Conservation (phyloP, 176 grass and related monocot species). For the Puya raimondii region DNA sequence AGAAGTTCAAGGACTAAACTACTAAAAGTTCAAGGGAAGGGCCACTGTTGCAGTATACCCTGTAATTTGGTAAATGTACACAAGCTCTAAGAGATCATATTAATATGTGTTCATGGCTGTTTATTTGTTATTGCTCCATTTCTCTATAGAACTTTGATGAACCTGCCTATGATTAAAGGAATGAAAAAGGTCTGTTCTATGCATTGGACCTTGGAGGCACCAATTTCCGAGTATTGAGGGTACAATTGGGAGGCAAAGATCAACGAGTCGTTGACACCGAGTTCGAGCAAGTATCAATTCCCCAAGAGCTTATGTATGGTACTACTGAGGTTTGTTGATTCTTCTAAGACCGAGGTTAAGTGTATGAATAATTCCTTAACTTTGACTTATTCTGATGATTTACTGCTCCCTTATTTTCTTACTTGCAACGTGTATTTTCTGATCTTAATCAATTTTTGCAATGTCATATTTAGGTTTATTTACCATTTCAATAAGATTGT, state of each 20-base stretch:
- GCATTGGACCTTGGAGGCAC: slow-evolving; percentile 81
- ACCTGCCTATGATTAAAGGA: not conserved
- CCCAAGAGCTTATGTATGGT: slow-evolving; percentile 60
- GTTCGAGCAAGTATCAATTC: slow-evolving; percentile 55
- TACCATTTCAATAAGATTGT: not conserved
- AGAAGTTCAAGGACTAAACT: too few relatives aligned
- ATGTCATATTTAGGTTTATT: not conserved
- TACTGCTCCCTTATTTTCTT: not conserved
- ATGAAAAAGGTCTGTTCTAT: slow-evolving; percentile 58
- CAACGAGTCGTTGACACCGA: slow-evolving; percentile 46
- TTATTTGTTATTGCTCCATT: not conserved
- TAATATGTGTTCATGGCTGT: not conserved
- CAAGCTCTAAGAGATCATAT: too few relatives aligned
- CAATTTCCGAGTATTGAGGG: slow-evolving; percentile 74
- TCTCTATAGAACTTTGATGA: not conserved
- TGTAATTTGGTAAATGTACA: too few relatives aligned
- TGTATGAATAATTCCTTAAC: too few relatives aligned
- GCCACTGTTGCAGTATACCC: too few relatives aligned
- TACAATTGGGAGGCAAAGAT: slow-evolving; percentile 74
- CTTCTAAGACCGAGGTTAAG: too few relatives aligned
- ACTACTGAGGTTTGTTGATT: slow-evolving; percentile 11
- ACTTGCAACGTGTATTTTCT: not conserved
- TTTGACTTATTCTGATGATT: too few relatives aligned
- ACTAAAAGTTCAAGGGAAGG: too few relatives aligned
- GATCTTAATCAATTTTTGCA: not conserved